Conservation (phyloP, 805 yeast species). For the Myxozyma melibiosi region DNA sequence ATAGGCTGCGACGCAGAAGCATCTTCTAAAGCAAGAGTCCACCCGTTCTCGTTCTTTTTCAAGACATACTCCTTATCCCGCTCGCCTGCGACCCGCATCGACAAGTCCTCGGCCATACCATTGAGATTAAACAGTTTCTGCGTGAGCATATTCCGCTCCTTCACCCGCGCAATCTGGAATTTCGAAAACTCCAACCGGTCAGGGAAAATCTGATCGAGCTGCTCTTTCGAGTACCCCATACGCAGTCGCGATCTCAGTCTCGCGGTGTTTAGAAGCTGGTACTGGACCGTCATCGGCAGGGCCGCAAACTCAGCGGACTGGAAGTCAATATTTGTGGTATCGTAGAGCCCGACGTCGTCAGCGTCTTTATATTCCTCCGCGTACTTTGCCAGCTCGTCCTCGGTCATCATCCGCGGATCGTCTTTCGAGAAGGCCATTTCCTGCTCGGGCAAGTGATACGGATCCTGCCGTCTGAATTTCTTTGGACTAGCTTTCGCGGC, state of each 20-base stretch:
- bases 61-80: conserved; percentile 73
- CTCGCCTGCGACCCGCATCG: conserved; percentile 79
- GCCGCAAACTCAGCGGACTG: conserved; percentile 72
- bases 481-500: conserved; percentile 16
- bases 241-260: conserved; percentile 83
- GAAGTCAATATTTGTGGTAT: conserved; percentile 67
- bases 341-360: conserved; percentile 48
- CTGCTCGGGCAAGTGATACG: conserved; percentile 79
- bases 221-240: conserved; percentile 94
- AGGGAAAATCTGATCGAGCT: conserved; percentile 78
- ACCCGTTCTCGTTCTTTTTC: conserved; percentile 59
- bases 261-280: conserved; percentile 80
- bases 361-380: conserved; percentile 59
- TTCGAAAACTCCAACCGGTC: conserved; percentile 85
- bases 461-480: conserved; percentile 64
- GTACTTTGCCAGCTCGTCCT: conserved; percentile 66
- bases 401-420: conserved; percentile 76
- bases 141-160: conserved; percentile 85
- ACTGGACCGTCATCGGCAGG: conserved; percentile 84
- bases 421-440: conserved; percentile 45
- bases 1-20: conserved; percentile 24
- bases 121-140: conserved; percentile 81
- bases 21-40: conserved; percentile 31
- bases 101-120: conserved; percentile 63
- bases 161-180: conserved; percentile 91